Conservation (phyloP, 345 rosid species). For the Barbarea vulgaris region DNA sequence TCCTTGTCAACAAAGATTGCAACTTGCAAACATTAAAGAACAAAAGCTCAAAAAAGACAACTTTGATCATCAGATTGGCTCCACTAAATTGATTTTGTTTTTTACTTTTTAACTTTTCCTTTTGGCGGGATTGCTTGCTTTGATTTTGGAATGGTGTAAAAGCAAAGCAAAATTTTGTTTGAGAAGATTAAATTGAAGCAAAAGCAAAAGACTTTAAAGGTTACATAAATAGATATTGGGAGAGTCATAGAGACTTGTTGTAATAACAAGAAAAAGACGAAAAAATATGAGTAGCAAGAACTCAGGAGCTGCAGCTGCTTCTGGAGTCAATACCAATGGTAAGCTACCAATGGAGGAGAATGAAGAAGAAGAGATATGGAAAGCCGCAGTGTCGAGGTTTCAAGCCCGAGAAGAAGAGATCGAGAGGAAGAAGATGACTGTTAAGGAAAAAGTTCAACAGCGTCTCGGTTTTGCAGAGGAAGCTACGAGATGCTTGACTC, state of each 20-base stretch:
- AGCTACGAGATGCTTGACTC: constrained; percentile 67
- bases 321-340: constrained; percentile 36
- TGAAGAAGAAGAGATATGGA: constrained; percentile 58
- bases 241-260: constrained; percentile 16
- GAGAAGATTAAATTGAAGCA: constrained; percentile 36
- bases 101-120: constrained; percentile 23
- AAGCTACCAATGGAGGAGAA: constrained; percentile 56
- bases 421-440: constrained; percentile 69
- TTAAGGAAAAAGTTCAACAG: constrained; percentile 68
- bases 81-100: neutral
- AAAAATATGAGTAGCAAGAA: constrained; percentile 38
- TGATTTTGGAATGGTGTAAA: constrained; percentile 44
- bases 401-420: constrained; percentile 87
- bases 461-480: constrained; percentile 75
- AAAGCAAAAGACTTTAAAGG: constrained; percentile 29
- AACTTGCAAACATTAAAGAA: constrained; percentile 20
- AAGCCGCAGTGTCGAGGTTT: constrained; percentile 52
- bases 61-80: constrained; percentile 26
- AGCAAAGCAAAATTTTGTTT: constrained; percentile 31
- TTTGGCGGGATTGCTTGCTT: constrained; percentile 46
- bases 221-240: constrained; percentile 25
- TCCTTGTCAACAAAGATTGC: neutral
- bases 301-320: constrained; percentile 33
- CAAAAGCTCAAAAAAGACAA: constrained; percentile 15
- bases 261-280: constrained; percentile 5